Evolutionary conservation across 805 yeast genomes (phyloP), one percentile per base, ranked within the genome.

Genomic region (Tetrapisispora nanseiensis): DNA sequence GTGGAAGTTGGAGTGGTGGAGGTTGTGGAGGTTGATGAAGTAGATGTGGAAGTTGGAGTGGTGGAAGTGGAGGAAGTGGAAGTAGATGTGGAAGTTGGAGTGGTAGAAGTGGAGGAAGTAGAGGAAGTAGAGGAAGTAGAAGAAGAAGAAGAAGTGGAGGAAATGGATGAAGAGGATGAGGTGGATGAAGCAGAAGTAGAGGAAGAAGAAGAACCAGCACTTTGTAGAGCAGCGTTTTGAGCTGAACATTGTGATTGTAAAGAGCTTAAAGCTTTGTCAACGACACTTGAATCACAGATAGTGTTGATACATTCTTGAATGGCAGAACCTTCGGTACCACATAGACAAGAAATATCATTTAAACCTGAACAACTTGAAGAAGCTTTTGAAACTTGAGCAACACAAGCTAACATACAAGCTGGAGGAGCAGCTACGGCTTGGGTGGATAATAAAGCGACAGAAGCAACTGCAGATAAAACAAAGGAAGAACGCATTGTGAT

Each of bases 391-490:
- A 82, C 89, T 55, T 76, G 72, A 44, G 86, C 74, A 45, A 84
- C 90, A 75, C 95, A 86, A 32, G 95, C 94, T 62, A 87, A 71
- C 51, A 87, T 67, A 71, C 95, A 87, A 30, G 96, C 95, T 46
- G 96, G 95, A 40, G 95, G 92, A 43, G 90, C 71, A 42, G 84
- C 80, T 36, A 77, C 74, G 24, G 72, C 71, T 39, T 54, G 51
- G 11, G 44, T 44, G n/a, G 60, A 45, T 32, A 58, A 47, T 24
- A 56, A 38, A 36, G 57, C 61, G 26, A 57, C 29, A 35, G 63
- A 53, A 21, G 53, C 40, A 34, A 49, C 53, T 19, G 61, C 38
- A 37, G 62, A 52, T 23, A 57, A 38, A 44, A 58, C 50, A 29
- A 56, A 38, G 27, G 59, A 46, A 33, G 57, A 23, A 51, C 59